These are phyloP conservation scores for Fusarium sarcochroum DNA, from an alignment of 2,329 filamentous ascomycete species.

Conservation along the genomic window DNA sequence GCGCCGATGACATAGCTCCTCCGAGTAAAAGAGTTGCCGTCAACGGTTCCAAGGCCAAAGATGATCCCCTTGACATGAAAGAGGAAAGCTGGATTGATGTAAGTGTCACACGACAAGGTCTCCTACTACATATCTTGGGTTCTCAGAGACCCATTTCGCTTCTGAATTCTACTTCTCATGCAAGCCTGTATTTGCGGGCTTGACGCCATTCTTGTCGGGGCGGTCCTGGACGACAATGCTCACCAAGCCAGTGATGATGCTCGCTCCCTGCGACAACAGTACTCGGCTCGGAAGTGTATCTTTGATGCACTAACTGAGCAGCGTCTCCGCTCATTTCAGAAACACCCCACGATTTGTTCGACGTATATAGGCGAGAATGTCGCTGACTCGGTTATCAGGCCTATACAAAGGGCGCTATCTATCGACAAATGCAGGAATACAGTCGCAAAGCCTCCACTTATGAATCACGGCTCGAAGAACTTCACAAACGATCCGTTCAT, in stretches of 20 bases:
- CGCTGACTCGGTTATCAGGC: constrained; percentile 52
- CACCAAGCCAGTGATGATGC: constrained; percentile 56
- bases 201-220: constrained; percentile 48
- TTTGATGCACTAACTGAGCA: constrained; percentile 40
- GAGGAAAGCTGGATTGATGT: constrained; percentile 76
- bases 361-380: constrained; percentile 36
- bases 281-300: constrained; percentile 48
- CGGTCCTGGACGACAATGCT: constrained; percentile 54
- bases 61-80: constrained; percentile 68
- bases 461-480: constrained; percentile 84
- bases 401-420: constrained; percentile 88
- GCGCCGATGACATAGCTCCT: constrained; percentile 85
- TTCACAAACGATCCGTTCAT: constrained; percentile 82
- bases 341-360: constrained; percentile 42
- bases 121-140: constrained; percentile 36
- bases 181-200: constrained; percentile 34
- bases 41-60: constrained; percentile 78
- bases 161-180: constrained; percentile 26
- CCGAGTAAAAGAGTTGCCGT: constrained; percentile 93
- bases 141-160: constrained; percentile 26
- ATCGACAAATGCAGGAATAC: constrained; percentile 97
- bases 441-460: constrained; percentile 89
- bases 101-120: constrained; percentile 64
- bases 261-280: constrained; percentile 50
- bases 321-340: constrained; percentile 39